Base-by-base conservation (phyloP, 495 filamentous ascomycete genomes). In the Penicillium egyptiacum region DNA sequence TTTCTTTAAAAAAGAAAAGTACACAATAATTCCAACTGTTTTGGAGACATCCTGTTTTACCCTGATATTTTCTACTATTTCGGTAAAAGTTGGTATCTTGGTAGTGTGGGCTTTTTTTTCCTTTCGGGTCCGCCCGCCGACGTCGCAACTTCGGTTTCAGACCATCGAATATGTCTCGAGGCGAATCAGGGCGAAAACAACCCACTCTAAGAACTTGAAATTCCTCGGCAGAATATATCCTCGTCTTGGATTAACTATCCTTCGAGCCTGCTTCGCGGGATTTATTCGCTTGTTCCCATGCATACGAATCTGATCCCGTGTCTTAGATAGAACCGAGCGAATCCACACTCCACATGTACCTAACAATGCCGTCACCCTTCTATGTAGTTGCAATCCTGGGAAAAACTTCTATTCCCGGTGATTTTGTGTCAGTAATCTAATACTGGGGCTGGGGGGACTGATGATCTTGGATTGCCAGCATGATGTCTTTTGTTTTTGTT, bases 121-220 rank as follows among this genome's bases (percentile, higher is more conserved):
- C 20, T 25, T 3, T 10, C 2, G 43, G 20, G 3, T 16, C 25
- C 43, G 23, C 23, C 45, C 30, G 25, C 45, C 25, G 45, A 48
- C 45, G 45, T 48, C 45, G 33, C 25, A 48, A 9, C 26, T 30
- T n/a, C 28, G 3, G 28, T 30, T 47, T 47, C 44, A 47, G n/a
- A n/a, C 25, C 44, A 14, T 14, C 33, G n/a, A n/a, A 33, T 33
- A 33, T 14, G 10, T 33, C 30, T 12, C 30, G 11, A 14, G 10
- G 10, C 14, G 30, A 33, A 33, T 33, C 30, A 33, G 30, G 11
- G 28, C 11, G 28, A 11, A 33, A 28, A 28, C 7, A 28, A 33
- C 2, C 28, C 25, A 16, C 23, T n/a, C 0, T 48, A 19, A 30
- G 6, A 30, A 43, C 41, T 10, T 9, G 4, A 4, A 26, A 19